Conservation (phyloP, 257 asterid species). For the Anisodus tanguticus region DNA sequence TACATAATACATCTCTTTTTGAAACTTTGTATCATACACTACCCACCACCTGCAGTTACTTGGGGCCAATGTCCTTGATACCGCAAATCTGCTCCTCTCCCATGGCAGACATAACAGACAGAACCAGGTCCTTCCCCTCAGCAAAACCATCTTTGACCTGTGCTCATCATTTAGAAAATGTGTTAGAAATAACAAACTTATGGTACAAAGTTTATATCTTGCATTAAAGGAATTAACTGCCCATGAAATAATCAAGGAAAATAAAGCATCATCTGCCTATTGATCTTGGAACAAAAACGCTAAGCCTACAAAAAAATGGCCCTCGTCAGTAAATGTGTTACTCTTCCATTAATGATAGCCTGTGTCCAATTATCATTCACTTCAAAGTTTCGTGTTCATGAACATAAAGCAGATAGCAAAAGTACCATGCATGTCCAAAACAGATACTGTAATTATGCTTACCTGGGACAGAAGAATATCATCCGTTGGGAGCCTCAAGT, state of each 20-base stretch:
- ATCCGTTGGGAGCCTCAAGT: conserved; percentile 51
- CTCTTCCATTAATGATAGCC: neutral
- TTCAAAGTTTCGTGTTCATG: neutral
- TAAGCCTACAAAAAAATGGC: neutral
- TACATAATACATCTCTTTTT: neutral
- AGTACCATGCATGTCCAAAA: neutral
- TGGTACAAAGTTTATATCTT: neutral
- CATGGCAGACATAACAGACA: conserved; percentile 45
- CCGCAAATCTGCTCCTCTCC: conserved; percentile 50
- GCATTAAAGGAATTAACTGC: neutral
- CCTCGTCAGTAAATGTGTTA: neutral
- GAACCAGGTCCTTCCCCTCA: conserved; percentile 48
- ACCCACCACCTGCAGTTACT: conserved; percentile 31
- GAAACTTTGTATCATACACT: neutral
- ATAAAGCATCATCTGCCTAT: neutral
- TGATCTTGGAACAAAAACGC: neutral
- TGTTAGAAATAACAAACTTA: neutral
- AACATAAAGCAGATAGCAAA: neutral
- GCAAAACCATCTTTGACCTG: conserved; percentile 40
- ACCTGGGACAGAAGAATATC: conserved; percentile 48
- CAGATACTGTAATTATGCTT: neutral
- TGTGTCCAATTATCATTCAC: neutral
- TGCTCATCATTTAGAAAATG: neutral
- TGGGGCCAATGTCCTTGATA: conserved; percentile 47
- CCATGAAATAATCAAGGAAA: neutral